Evolutionary conservation across 1,139 yeast genomes (phyloP), one percentile per base, ranked within the genome.

Genomic region (Saccharomyces pastorianus): DNA sequence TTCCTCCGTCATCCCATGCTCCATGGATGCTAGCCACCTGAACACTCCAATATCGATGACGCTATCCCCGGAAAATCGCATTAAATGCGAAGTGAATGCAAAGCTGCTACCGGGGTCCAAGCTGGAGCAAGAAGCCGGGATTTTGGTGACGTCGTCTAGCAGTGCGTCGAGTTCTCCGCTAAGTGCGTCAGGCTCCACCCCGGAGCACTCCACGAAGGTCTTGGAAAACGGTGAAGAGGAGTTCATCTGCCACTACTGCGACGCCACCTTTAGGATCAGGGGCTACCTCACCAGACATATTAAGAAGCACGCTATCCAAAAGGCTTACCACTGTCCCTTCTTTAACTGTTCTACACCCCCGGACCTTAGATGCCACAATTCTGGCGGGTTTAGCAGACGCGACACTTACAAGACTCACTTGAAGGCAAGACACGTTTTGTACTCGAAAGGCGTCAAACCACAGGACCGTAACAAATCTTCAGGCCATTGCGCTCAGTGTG

Each of bases 351-450:
- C 74, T 52, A 68, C 61, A n/a, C 61, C 67, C 1, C 61, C 80
- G 44, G 80, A 82, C 20, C 78, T 78, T 59, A 81, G 83, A 61
- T 91, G 98, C 69, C 98, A 91, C 70, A 87, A 89, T 34, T 83
- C 84, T 9, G 99, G 98, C 46, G 98, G 97, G 0, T 91, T 91
- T 66, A 88, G 96, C 13, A 82, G 99, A 68, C 81, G 97, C 65
- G 99, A 91, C 68, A 93, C 98, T 1, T 91, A 87, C 75, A 91
- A 91, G 74, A 91, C 96, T 1, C 99, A 91, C 72, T 78, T 91
- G 63, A 90, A 90, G 70, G 85, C 96, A 32, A 81, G 96, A 63
- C 99, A 91, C 72, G 91, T 91, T 70, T 79, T 81, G 59, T 90
- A 90, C 66, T 97, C 97, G 8, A 81, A 83, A 47, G 96, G 96